A percentile compares a stretch with the other conserved stretches of the same genome.
These are phyloP conservation scores for Patellifolia procumbens DNA, from an alignment of 179 eudicot species.

Conservation along the genomic window DNA sequence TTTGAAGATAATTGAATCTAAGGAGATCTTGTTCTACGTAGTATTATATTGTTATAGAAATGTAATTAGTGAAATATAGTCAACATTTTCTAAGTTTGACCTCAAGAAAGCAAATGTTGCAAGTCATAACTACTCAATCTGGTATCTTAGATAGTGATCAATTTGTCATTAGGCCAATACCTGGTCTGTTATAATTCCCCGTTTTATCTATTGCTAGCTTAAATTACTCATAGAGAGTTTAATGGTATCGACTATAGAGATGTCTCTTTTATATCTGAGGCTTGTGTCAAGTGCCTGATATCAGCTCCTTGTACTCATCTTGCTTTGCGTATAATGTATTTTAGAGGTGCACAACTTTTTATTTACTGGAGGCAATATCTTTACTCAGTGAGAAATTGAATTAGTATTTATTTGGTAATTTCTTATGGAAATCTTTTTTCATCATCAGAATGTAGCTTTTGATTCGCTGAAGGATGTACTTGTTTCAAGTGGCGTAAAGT, in stretches of 20 bases:
- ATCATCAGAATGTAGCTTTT: constrained; percentile 75
- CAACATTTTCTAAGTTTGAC: no score
- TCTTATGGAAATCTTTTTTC: neutral
- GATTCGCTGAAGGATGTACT: constrained; percentile 63
- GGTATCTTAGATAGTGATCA: neutral
- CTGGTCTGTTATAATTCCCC: neutral
- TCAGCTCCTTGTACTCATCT: neutral
- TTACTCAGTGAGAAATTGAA: neutral
- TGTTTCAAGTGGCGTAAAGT: constrained; percentile 37
- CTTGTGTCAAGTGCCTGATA: neutral
- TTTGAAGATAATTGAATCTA: no score
- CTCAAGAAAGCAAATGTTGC: no score
- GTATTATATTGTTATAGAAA: no score
- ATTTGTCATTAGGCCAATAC: neutral
- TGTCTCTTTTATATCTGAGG: neutral
- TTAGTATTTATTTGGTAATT: neutral
- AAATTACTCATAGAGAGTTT: neutral
- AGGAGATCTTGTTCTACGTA: no score
- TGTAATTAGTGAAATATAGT: no score
- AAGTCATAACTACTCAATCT: no score
- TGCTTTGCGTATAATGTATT: neutral
- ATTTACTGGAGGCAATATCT: neutral
- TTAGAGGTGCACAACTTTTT: neutral
- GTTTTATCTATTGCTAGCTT: neutral
- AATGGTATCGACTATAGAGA: neutral